Base-by-base conservation (phyloP, 208 protist genomes). In the Leishmania mexicana region DNA sequence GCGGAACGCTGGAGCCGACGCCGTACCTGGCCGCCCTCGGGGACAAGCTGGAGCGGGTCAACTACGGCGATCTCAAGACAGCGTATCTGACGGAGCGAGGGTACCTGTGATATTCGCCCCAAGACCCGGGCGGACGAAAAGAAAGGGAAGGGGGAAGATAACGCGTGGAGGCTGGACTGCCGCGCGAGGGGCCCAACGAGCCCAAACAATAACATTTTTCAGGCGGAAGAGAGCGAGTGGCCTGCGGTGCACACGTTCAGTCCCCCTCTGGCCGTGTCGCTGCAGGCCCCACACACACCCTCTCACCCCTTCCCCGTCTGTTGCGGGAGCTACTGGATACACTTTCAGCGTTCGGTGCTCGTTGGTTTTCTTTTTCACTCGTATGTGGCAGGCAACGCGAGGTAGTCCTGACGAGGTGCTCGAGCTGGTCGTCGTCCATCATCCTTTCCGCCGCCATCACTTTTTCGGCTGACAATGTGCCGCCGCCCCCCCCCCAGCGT, bases 21-120 rank as follows among this genome's bases (percentile, higher is more conserved):
- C 88, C 90, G n/a, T 94, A 88, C 70, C 62, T 94, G 7, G 53
- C 31, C 1, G 72, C 83, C 15, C 72, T 94, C 40, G 68, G 70
- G 11, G 74, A 77, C 60, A 70, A 80, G 60, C 47, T 72, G 49
- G 81, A 84, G 19, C 54, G 65, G 10, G 76, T 85, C 35, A 38
- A 80, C 54, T 81, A 79, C 60, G 35, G 38, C 0, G 71, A 74
- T 24, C 57, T 88, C 57, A 82, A 76, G 49, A 15, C 24, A n/a
- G 74, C 38, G 64, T 83, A 77, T 64, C 38, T 85, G 49, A 73
- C 65, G 74, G 82, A 81, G n/a, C 70, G 47, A 58, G 82, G 82
- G 53, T 79, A 81, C 72, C 60, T 78, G 15, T 85, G 40, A 79
- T 31, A 71, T 31, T 28, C 10, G 24, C 70, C 42, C 70, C 42